phyloP scores from a whole-genome alignment of 345 rosid genomes.

The Hypericum perforatum region DNA sequence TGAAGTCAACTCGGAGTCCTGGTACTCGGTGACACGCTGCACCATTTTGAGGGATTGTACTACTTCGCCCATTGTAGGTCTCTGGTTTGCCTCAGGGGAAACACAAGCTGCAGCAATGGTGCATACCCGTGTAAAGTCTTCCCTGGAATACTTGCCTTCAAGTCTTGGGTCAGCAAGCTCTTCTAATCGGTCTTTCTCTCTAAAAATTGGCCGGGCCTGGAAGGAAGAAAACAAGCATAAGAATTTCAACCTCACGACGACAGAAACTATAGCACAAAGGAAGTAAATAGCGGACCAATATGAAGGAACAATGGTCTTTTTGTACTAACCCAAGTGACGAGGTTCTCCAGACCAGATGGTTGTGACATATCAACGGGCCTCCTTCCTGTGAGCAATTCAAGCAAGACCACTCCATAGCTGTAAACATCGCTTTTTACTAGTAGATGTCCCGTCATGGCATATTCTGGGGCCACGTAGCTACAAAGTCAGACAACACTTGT shows the following conservation, averaged over 20 bases:
- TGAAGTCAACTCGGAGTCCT: constrained; percentile 38
- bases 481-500: constrained; percentile 8
- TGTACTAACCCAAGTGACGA: constrained; percentile 87
- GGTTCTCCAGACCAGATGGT: constrained; percentile 96
- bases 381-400: constrained; percentile 87
- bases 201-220: constrained; percentile 92
- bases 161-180: constrained; percentile 83
- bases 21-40: constrained; percentile 71
- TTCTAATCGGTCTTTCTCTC: constrained; percentile 85
- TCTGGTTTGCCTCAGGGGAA: constrained; percentile 84
- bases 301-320: background rate
- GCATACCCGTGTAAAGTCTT: constrained; percentile 84
- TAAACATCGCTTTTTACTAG: constrained; percentile 96
- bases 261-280: background rate
- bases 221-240: constrained; percentile 9
- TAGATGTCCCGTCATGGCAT: constrained; percentile 99
- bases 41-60: constrained; percentile 99
- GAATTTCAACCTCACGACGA: background rate
- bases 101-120: constrained; percentile 98
- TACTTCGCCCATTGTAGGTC: constrained; percentile 99
- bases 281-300: background rate
- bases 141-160: constrained; percentile 76
- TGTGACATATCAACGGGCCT: constrained; percentile 98
- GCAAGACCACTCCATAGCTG: constrained; percentile 97
- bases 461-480: constrained; percentile 98